Evolutionary conservation across 805 yeast species (phyloP), one percentile per base, ranked within the genome.

Genomic region (Kodamaea jinghongensis): DNA sequence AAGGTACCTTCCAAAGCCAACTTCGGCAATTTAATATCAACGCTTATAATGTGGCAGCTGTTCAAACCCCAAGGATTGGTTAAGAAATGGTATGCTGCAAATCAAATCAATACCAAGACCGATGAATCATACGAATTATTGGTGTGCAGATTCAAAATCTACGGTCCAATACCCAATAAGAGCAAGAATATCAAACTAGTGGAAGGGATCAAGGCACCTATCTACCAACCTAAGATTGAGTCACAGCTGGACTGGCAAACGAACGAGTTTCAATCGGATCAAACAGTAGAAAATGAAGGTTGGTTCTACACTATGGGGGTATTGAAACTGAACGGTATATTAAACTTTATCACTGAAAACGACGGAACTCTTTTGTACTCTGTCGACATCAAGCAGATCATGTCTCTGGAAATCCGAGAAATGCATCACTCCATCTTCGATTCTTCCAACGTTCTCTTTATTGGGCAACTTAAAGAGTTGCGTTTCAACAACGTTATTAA

Each of bases 291-390:
- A 16, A 53, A 62, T 15, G 86, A 79, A 51, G 80, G 80, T 4
- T 85, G 91, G 91, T 83, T 83, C 52, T 72, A 70, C 38, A 78
- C 85, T 1, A 81, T 80, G 82, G 89, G 86, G 0, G 82, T 79
- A 12, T 54, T 85, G 30, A 78, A 76, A 52, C 74, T 83, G 1
- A 71, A 79, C 50, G 93, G 93, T 3, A 53, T 64, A 4, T 60
- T 85, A 23, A 78, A 83, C 46, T 58, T 85, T 34, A 61, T 82
- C 12, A 63, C 76, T 26, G 87, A 82, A 54, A 68, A 69, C 38
- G 89, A 83, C 60, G 87, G 89, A 1, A 65, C 79, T 1, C 50
- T 76, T 10, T 53, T 83, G 2, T 81, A 78, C 55, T 69, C 85
- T 2, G 58, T 85, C 4, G 78, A 83, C 52, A 60, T 83, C 11